Evolutionary conservation across 2,329 filamentous ascomycete genomes (phyloP), one percentile per base, ranked within the genome.

Genomic region (Diaporthe caulivora): DNA sequence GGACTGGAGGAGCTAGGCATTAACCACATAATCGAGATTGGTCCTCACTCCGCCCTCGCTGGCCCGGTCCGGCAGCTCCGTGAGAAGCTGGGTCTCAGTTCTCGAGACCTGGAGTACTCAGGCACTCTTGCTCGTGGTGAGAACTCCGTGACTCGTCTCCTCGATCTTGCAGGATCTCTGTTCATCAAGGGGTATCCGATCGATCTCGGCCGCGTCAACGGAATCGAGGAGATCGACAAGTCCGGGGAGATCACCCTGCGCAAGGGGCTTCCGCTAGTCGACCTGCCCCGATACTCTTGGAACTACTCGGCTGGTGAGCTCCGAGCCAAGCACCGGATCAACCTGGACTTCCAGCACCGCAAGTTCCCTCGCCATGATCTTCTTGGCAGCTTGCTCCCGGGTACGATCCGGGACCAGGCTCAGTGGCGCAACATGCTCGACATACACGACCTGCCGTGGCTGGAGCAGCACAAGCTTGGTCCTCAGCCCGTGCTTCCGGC

Each of bases 201-300:
- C 5, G 47, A 58, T 15, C 15, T 57, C 10, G 24, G 26, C 13
- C 15, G 58, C 8, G 79, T 79, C 74, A 80, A 80, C 69, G 4
- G 17, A 7, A 21, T 55, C 53, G 26, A 31, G 53, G 53, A 31
- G 26, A 77, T 84, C 17, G 51, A 31, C 15, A 55, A 21, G 53
- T 11, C 53, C 24, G 49, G 49, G 13, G 34, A 21, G 17, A 10
- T 31, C 53, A 26, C 18, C 17, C 24, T 15, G 13, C n/a, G 10
- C 29, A 51, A 51, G n/a, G 49, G 49, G 4, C 49, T 51, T 51
- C 49, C 40, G 11, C 34, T n/a, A 18, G 42, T 53, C 13, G 82
- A 81, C 76, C 76, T 88, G 6, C 85, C 86, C 6, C 78, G 78
- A 1, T 88, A 88, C 74, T 81, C 83, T 5, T 88, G 85, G 85